These are phyloP conservation scores for Neostapfia colusana DNA, from an alignment of 176 grass and related monocot genomes.

Conservation along the genomic window DNA sequence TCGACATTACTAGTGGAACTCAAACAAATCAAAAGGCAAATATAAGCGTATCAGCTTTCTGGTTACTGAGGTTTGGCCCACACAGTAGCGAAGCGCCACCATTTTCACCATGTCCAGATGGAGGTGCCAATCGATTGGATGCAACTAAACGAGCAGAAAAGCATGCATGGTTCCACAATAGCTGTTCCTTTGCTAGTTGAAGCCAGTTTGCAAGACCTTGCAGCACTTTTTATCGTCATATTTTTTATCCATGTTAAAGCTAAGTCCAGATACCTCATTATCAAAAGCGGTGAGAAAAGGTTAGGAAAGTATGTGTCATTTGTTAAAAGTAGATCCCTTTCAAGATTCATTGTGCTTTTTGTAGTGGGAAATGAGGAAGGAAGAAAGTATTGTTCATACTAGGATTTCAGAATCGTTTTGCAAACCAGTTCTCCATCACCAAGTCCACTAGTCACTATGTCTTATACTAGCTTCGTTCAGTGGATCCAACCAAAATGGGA, in stretches of 20 bases:
- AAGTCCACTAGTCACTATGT: too few relatives aligned
- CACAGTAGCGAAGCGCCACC: constrained; percentile 18
- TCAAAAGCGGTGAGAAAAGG: constrained; percentile 25
- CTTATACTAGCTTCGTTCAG: background rate
- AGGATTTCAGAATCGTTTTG: background rate
- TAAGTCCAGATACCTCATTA: constrained; percentile 28
- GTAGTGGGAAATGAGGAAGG: constrained; percentile 33
- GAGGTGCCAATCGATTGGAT: background rate
- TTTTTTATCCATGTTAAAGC: constrained; percentile 36
- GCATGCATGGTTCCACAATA: constrained; percentile 24
- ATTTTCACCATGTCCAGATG: constrained; percentile 37
- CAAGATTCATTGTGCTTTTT: constrained; percentile 28
- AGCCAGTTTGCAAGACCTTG: constrained; percentile 39
- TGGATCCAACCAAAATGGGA: background rate
- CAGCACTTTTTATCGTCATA: constrained; percentile 8
- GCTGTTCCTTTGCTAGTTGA: constrained; percentile 41
- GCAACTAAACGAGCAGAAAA: constrained; percentile 29
- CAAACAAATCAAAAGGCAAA: constrained; percentile 37
- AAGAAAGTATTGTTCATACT: constrained; percentile 48
- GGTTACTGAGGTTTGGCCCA: constrained; percentile 36
- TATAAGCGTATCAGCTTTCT: constrained; percentile 22
- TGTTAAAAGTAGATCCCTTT: background rate
- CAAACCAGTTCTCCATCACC: background rate
- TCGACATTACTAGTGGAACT: constrained; percentile 28
- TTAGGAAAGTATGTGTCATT: background rate